Evolutionary conservation across 2,329 filamentous ascomycete genomes (phyloP).

Genomic region (Fusarium falciforme): DNA sequence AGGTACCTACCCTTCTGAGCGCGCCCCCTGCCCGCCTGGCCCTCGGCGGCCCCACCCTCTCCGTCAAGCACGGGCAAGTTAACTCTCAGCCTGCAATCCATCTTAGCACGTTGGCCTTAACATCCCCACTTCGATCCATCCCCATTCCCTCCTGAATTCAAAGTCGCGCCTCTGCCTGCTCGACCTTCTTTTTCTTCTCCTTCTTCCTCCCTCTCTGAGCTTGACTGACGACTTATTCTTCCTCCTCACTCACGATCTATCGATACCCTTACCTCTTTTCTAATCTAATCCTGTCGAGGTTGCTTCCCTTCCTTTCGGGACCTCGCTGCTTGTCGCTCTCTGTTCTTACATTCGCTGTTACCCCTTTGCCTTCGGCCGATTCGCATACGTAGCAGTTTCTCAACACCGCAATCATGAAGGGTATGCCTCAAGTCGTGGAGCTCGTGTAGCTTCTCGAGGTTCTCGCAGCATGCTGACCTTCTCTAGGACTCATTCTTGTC

Average conservation of each 20-base stretch:
- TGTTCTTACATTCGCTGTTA: conserved; percentile 39
- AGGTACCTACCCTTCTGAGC: conserved; percentile 11
- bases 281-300: conserved; percentile 44
- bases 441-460: background rate
- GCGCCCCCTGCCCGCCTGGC: background rate
- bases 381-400: conserved; percentile 32
- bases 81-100: conserved; percentile 36
- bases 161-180: conserved; percentile 21
- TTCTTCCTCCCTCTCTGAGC: conserved; percentile 27
- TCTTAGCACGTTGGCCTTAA: conserved; percentile 46
- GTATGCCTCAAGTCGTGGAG: conserved; percentile 35
- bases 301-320: conserved; percentile 36
- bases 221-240: conserved; percentile 27
- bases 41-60: conserved; percentile 13
- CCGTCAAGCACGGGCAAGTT: conserved; percentile 6
- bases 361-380: conserved; percentile 30
- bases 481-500: conserved; percentile 94
- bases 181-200: conserved; percentile 14
- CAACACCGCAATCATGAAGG: conserved; percentile 51
- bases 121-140: conserved; percentile 33
- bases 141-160: conserved; percentile 40
- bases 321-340: conserved; percentile 39
- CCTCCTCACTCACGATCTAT: conserved; percentile 22
- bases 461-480: conserved; percentile 30
- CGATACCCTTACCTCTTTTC: conserved; percentile 35